Base-by-base conservation (phyloP, 306 rosid species). In the Lagenaria siceraria region DNA sequence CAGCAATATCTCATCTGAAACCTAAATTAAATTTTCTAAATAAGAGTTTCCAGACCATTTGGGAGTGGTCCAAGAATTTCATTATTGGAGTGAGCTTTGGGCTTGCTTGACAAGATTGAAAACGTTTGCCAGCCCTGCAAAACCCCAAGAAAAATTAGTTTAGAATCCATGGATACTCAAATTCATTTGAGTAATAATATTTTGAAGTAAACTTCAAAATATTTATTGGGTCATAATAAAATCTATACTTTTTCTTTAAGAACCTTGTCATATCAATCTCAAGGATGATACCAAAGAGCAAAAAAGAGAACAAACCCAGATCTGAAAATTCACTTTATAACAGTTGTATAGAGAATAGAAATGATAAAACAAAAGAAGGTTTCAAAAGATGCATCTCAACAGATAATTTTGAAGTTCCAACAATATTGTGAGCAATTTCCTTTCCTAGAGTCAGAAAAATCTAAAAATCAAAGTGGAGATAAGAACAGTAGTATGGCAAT, bases 91-190 rank as follows among this genome's bases (percentile, higher is more conserved):
- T 29, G 71, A 75, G 69, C 70, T 76, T 82, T 51, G 80, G 76
- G 79, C 82, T 66, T 63, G 68, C 80, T 77, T 81, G 86, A 77
- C 81, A 80, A 80, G 75, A 81, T 75, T 71, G 91, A 59, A 75
- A 81, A 18, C 52, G 77, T 27, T 80, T 87, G 81, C 82, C 59
- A 19, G 58, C 89, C 96, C 98, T 93, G 98, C 93, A 90, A 80
- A 76, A 89, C 66, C 33, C 68, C 82, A 86, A 78, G 83, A 86
- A 38, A n/a, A 78, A 80, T 79, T 22, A 15, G 24, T 53, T 84
- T 81, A 86, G 87, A 84, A 84, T 36, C 35, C 31, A 22, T 24
- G 13, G n/a, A 14, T n/a, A 29, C 18, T 61, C 15, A 17, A 7
- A 29, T 29, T 29, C 33, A 29, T 29, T 29, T 29, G 33, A 29